phyloP scores from a whole-genome alignment of 1,139 yeast species.

The Yamadazyma blattariae region DNA sequence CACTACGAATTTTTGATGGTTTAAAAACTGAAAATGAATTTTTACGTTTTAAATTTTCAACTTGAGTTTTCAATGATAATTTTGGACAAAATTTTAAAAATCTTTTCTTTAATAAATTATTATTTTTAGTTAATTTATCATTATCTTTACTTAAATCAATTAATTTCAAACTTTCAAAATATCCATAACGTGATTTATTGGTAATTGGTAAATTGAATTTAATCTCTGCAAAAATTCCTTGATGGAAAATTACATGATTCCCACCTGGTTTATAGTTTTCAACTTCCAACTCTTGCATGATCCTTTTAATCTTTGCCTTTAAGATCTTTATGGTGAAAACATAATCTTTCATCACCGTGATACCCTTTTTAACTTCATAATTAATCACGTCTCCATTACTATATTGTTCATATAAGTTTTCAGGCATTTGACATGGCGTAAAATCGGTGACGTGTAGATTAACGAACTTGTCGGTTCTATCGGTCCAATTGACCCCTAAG shows the following conservation, averaged over 20 bases:
- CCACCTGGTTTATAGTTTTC: neutral
- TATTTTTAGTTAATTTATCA: neutral
- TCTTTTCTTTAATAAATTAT: neutral
- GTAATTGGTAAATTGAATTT: neutral
- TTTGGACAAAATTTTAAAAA: neutral
- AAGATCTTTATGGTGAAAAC: constrained; percentile 1
- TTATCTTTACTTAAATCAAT: neutral
- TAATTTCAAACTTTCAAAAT: neutral
- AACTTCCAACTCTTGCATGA: neutral
- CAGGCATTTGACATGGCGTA: constrained; percentile 1
- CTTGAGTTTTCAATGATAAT: too few relatives aligned
- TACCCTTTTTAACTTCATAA: constrained; percentile 1
- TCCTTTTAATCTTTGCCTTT: neutral
- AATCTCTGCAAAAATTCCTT: neutral
- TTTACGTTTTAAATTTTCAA: neutral
- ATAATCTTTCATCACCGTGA: neutral
- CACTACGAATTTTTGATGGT: constrained; percentile 4
- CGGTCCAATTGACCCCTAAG: neutral
- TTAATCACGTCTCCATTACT: neutral
- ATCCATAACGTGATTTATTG: neutral
- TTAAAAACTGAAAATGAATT: neutral
- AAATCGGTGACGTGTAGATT: constrained; percentile 3
- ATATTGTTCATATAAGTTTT: neutral
- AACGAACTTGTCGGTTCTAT: neutral
- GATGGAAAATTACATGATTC: neutral